phyloP scores from a whole-genome alignment of 2,329 filamentous ascomycete genomes.

The Arthrinium phaeospermum region DNA sequence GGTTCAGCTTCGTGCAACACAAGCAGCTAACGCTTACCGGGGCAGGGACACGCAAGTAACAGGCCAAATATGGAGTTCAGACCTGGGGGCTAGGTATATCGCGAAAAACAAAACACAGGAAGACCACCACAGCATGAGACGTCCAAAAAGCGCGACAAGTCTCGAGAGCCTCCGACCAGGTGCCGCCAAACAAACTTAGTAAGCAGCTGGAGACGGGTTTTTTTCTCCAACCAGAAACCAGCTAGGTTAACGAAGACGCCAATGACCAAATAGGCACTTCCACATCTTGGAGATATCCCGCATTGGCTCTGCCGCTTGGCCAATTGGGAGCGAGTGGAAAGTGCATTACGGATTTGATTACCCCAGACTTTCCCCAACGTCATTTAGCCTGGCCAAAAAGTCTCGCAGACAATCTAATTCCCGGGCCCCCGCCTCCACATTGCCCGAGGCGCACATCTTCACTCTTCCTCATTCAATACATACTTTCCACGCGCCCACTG shows the following conservation, averaged over 20 bases:
- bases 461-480: slow-evolving; percentile 2
- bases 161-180: no score
- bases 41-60: background rate
- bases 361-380: background rate
- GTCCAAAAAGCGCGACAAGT: background rate
- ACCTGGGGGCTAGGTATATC: background rate
- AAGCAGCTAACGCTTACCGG: background rate
- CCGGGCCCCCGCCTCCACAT: slow-evolving; percentile 10
- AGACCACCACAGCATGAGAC: no score
- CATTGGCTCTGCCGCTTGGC: background rate
- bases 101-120: background rate
- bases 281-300: background rate
- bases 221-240: background rate
- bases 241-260: background rate
- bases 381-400: background rate
- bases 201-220: background rate
- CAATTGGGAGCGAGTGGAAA: background rate
- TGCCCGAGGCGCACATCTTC: slow-evolving; percentile 6
- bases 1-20: background rate
- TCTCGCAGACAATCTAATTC: background rate
- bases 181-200: background rate
- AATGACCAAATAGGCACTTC: background rate
- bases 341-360: background rate
- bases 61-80: background rate
- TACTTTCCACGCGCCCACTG: background rate